phyloP scores from a whole-genome alignment of 2,329 filamentous ascomycete genomes.

The Hirsutella thompsonii region DNA sequence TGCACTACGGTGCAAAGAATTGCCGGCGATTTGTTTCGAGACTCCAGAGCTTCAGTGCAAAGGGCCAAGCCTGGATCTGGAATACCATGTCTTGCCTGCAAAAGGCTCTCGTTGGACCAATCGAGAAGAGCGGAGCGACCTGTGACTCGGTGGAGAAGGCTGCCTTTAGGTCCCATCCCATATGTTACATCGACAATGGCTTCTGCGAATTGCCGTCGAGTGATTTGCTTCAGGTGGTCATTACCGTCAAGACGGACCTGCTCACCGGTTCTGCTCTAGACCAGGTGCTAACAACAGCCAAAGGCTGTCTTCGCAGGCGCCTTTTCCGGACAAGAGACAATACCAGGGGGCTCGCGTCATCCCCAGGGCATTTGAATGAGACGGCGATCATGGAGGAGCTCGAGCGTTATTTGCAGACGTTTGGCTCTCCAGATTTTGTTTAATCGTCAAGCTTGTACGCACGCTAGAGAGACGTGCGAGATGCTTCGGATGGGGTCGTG shows the following conservation, averaged over 20 bases:
- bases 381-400: not conserved
- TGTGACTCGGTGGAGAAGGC: conserved; percentile 1
- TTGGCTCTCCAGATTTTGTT: not conserved
- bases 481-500: no score
- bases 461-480: not conserved
- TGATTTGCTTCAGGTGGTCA: conserved; percentile 5
- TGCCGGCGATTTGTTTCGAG: not conserved
- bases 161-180: conserved; percentile 6
- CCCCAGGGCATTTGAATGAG: not conserved
- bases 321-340: not conserved
- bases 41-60: not conserved
- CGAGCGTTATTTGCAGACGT: not conserved
- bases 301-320: not conserved
- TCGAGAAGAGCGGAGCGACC: conserved; percentile 2
- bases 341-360: no score
- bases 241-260: conserved; percentile 3
- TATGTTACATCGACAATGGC: conserved; percentile 5
- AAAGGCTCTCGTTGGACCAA: conserved; percentile 1
- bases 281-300: not conserved
- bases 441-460: not conserved
- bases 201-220: conserved; percentile 4
- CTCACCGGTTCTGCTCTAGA: not conserved
- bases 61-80: conserved; percentile 3
- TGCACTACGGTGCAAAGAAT: conserved; percentile 2
- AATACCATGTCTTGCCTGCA: conserved; percentile 5